These are phyloP conservation scores for Saturnispora halmiae DNA, from an alignment of 805 yeast genomes.

Conservation along the genomic window DNA sequence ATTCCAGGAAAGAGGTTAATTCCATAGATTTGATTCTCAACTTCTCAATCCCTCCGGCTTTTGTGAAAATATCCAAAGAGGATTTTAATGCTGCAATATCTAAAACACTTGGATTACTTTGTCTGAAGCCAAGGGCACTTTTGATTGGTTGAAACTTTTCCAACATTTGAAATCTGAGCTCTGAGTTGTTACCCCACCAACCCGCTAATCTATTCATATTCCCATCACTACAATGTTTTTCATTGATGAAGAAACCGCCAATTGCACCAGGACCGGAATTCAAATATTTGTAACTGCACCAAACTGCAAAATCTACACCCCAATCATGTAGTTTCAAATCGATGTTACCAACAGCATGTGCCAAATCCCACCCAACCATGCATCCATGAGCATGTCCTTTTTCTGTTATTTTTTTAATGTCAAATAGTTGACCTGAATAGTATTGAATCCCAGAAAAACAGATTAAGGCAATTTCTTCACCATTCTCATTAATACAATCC, in stretches of 20 bases:
- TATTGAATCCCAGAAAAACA: slow-evolving; percentile 85
- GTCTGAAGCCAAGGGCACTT: slow-evolving; percentile 84
- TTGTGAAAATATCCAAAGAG: slow-evolving; percentile 51
- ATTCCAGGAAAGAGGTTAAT: slow-evolving; percentile 50
- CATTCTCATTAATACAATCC: slow-evolving; percentile 42
- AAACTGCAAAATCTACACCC: slow-evolving; percentile 87
- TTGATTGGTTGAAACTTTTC: slow-evolving; percentile 69
- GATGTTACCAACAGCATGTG: slow-evolving; percentile 90
- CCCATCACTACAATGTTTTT: slow-evolving; percentile 30
- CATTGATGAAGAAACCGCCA: slow-evolving; percentile 77
- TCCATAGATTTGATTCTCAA: slow-evolving; percentile 48
- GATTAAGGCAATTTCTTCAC: slow-evolving; percentile 59
- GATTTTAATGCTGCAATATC: slow-evolving; percentile 69
- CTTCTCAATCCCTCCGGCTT: slow-evolving; percentile 53
- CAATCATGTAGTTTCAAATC: slow-evolving; percentile 71
- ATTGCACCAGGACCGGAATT: slow-evolving; percentile 93
- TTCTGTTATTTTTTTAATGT: slow-evolving; percentile 60
- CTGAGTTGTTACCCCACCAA: slow-evolving; percentile 90
- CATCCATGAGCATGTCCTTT: slow-evolving; percentile 46
- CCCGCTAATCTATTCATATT: slow-evolving; percentile 71
- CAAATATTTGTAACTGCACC: slow-evolving; percentile 89
- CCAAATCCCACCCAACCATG: slow-evolving; percentile 87
- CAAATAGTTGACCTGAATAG: slow-evolving; percentile 84
- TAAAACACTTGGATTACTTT: slow-evolving; percentile 82
- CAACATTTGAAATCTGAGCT: slow-evolving; percentile 67